Percentiles rank a stretch among this genome's conserved stretches.
Conservation (phyloP, 2,329 filamentous ascomycete species). For the Penicillium palitans region DNA sequence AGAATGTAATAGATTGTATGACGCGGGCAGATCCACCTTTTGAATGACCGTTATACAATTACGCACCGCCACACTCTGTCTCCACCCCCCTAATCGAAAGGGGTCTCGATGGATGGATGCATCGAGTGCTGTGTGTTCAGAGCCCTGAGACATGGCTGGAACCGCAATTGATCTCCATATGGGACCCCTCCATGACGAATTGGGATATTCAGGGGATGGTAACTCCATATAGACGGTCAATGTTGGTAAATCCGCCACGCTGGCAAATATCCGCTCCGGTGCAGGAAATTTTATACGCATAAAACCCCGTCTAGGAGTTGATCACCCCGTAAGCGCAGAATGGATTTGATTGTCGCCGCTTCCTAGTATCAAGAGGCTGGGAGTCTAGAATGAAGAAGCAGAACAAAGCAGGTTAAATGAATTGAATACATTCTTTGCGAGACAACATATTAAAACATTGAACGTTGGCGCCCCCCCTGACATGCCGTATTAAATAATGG, state of each 20-base stretch:
- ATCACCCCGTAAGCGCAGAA: neutral
- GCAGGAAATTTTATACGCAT: conserved; percentile 9
- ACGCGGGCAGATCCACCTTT: neutral
- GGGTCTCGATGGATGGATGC: conserved; percentile 10
- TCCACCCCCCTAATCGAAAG: conserved; percentile 26
- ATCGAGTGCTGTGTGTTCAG: neutral
- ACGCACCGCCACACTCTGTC: conserved; percentile 26
- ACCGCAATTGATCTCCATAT: neutral
- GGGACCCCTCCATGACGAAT: neutral
- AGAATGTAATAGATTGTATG: conserved; percentile 3
- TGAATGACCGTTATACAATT: conserved; percentile 15
- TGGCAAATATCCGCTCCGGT: conserved; percentile 1
- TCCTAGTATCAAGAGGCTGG: neutral
- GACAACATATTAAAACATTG: neutral
- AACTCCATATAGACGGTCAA: neutral
- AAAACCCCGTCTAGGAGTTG: neutral
- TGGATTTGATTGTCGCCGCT: neutral
- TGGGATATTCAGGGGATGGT: neutral
- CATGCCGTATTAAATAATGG: conserved; percentile 3
- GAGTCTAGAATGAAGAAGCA: neutral
- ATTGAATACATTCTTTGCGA: neutral
- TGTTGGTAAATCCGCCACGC: conserved; percentile 5
- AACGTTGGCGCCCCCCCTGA: neutral
- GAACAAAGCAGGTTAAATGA: neutral
- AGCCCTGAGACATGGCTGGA: neutral